Conservation (phyloP, 306 rosid species). For the Trichosanthes cucumerina region DNA sequence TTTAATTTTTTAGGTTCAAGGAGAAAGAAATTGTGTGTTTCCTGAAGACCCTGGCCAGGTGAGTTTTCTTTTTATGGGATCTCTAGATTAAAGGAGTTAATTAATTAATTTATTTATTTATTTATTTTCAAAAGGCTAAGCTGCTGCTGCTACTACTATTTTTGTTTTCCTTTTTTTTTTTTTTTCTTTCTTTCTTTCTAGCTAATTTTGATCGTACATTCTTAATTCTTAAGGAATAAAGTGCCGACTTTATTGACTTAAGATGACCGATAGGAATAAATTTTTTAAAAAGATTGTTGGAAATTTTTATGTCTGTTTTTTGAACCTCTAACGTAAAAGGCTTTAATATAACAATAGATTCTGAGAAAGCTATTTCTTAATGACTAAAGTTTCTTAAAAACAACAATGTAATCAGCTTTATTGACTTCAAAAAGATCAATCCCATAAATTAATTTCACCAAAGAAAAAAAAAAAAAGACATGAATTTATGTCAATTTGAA, state of each 20-base stretch:
- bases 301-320: not conserved
- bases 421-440: not conserved
- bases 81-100: not conserved
- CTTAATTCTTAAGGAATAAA: slow-evolving; percentile 8
- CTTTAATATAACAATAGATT: not conserved
- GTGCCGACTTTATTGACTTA: slow-evolving; percentile 3
- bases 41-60: slow-evolving; percentile 99
- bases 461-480: not conserved
- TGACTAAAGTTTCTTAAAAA: slow-evolving; percentile 2
- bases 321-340: not conserved
- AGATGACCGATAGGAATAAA: not conserved
- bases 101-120: not conserved
- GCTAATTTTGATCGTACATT: not conserved
- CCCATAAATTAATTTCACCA: not conserved
- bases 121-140: not conserved
- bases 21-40: slow-evolving; percentile 76
- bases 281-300: not conserved
- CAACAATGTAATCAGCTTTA: slow-evolving; percentile 1
- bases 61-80: slow-evolving; percentile 19
- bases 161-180: too few relatives aligned
- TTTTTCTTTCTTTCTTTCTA: not conserved
- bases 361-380: not conserved
- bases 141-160: not conserved
- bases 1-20: slow-evolving; percentile 52
- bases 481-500: not conserved